A percentile compares a stretch with the other conserved stretches of the same genome.
phyloP scores from a whole-genome alignment of 1,284 basidiomycete species.

The Naganishia sp. region DNA sequence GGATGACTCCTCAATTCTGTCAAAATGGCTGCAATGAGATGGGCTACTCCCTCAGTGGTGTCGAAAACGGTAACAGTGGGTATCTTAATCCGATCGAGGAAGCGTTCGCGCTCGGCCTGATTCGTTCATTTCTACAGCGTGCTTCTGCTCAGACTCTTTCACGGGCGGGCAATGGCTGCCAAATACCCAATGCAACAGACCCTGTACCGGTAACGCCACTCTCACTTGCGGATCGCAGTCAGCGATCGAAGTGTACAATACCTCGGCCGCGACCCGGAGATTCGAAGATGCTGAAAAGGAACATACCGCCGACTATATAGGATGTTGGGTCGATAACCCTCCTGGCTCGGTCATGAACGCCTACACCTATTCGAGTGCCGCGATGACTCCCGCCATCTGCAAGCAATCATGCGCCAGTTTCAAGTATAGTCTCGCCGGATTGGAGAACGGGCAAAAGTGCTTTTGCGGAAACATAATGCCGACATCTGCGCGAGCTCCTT shows the following conservation, averaged over 20 bases:
- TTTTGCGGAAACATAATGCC: slow-evolving; percentile 38
- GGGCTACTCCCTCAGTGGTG: slow-evolving; percentile 38
- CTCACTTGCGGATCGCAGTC: slow-evolving; percentile 38
- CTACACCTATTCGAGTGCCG: slow-evolving; percentile 36
- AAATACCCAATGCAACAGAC: slow-evolving; percentile 36
- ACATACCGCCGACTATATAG: slow-evolving; percentile 25
- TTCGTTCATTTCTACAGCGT: slow-evolving; percentile 21
- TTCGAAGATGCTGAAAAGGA: slow-evolving; percentile 17
- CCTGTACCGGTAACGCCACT: slow-evolving; percentile 39
- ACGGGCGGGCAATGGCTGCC: slow-evolving; percentile 24
- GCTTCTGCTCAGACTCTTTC: slow-evolving; percentile 35
- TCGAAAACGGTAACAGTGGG: slow-evolving; percentile 31
- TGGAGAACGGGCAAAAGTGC: slow-evolving; percentile 38
- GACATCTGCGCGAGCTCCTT: slow-evolving; percentile 33
- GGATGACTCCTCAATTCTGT: slow-evolving; percentile 32
- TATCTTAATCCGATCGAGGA: neutral
- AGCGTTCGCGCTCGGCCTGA: slow-evolving; percentile 8
- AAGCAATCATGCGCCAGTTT: slow-evolving; percentile 30
- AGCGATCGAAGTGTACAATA: slow-evolving; percentile 25
- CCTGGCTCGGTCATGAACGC: slow-evolving; percentile 32
- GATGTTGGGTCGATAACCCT: slow-evolving; percentile 31
- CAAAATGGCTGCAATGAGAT: slow-evolving; percentile 41
- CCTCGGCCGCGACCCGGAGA: slow-evolving; percentile 29
- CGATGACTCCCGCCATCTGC: slow-evolving; percentile 38
- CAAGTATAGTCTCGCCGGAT: slow-evolving; percentile 37